Evolutionary conservation across 2,329 filamentous ascomycete genomes (phyloP).

Genomic region (Colletotrichum camelliae): DNA sequence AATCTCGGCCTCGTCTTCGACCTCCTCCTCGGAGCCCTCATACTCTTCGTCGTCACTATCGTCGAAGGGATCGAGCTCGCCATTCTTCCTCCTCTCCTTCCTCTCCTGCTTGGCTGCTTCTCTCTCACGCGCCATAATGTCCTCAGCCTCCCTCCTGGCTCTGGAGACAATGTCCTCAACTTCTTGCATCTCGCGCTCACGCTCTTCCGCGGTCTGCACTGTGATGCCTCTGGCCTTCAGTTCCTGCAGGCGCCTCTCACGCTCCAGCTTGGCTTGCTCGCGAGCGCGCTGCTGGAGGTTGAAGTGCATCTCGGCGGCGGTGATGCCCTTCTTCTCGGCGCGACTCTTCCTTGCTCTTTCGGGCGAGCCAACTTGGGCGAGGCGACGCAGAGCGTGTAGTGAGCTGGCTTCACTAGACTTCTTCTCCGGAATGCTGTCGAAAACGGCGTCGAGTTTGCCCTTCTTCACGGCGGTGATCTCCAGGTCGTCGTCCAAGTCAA

Average conservation of each 20-base stretch:
- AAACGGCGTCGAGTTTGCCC: slow-evolving; percentile 65
- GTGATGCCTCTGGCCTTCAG: slow-evolving; percentile 81
- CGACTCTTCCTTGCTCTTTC: slow-evolving; percentile 52
- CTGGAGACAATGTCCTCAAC: slow-evolving; percentile 89
- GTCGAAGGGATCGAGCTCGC: slow-evolving; percentile 59
- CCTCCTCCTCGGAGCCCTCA: slow-evolving; percentile 42
- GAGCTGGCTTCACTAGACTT: slow-evolving; percentile 68
- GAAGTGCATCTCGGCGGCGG: slow-evolving; percentile 70
- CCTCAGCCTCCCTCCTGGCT: slow-evolving; percentile 79
- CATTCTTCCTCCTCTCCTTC: slow-evolving; percentile 45
- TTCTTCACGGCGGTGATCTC: slow-evolving; percentile 62
- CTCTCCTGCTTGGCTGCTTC: slow-evolving; percentile 72
- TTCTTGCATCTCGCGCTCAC: slow-evolving; percentile 79
- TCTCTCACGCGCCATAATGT: slow-evolving; percentile 79
- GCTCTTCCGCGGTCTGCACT: slow-evolving; percentile 85
- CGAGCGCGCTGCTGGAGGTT: slow-evolving; percentile 75
- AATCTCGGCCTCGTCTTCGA: slow-evolving; percentile 42
- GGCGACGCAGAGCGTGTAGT: slow-evolving; percentile 71
- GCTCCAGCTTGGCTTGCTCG: slow-evolving; percentile 79
- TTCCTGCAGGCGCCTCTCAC: slow-evolving; percentile 76
- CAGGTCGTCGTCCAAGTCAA: slow-evolving; percentile 65
- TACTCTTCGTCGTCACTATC: slow-evolving; percentile 61
- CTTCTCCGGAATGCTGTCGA: slow-evolving; percentile 70
- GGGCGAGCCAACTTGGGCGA: slow-evolving; percentile 75
- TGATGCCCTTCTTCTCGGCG: slow-evolving; percentile 63